Conservation (phyloP, 106 monocot genomes). For the Narthecium ossifragum region DNA sequence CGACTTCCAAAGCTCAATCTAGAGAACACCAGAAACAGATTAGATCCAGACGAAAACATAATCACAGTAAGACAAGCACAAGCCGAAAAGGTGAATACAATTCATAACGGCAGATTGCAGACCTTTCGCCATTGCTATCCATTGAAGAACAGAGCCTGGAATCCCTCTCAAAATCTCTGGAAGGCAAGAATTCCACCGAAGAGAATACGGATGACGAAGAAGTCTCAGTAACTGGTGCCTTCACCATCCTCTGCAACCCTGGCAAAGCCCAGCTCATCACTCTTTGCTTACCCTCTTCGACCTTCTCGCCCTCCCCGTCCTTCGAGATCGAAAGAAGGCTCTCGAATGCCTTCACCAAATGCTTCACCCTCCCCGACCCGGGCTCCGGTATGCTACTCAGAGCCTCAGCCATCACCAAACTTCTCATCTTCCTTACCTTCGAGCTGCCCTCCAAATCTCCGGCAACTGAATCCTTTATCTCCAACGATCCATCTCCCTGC, state of each 20-base stretch:
- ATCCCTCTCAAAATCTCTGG: conserved; percentile 19
- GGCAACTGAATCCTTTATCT: neutral
- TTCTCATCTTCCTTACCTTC: conserved; percentile 54
- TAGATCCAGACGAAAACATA: too few species aligned
- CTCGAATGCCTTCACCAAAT: conserved; percentile 90
- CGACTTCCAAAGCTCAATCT: conserved; percentile 63
- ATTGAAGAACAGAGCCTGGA: conserved; percentile 44
- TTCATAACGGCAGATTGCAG: too few species aligned
- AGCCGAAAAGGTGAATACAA: too few species aligned
- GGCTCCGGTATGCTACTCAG: conserved; percentile 49
- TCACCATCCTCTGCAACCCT: conserved; percentile 22
- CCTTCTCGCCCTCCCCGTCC: conserved; percentile 11
- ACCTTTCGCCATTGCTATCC: conserved; percentile 55
- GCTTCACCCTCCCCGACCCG: conserved; percentile 74
- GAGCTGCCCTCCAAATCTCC: conserved; percentile 22
- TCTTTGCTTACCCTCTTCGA: conserved; percentile 11
- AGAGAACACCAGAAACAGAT: neutral
- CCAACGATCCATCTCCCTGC: conserved; percentile 3
- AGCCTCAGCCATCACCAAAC: conserved; percentile 55
- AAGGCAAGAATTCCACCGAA: conserved; percentile 31
- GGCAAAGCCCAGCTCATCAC: conserved; percentile 54
- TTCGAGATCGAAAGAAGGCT: conserved; percentile 45
- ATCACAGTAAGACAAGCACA: too few species aligned
- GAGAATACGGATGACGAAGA: conserved; percentile 24
- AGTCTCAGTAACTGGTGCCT: neutral